phyloP scores from a whole-genome alignment of 768 basidiomycete genomes.

The Porpolomopsis calyptriformis region DNA sequence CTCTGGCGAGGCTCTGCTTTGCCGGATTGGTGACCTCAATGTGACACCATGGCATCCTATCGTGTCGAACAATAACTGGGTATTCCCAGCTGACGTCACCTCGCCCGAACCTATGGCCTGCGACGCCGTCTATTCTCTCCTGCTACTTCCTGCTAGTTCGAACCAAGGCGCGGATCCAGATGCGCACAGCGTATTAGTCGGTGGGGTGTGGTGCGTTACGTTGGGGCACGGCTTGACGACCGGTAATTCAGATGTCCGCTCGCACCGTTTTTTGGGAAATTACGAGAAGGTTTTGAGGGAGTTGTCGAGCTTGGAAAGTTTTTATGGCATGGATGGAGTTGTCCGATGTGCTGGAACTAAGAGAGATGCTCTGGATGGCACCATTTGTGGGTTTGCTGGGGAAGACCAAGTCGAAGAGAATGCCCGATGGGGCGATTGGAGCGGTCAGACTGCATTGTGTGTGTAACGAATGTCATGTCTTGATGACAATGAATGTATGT shows the following conservation, averaged over 20 bases:
- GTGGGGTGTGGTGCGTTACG: constrained; percentile 8
- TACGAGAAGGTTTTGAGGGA: constrained; percentile 2
- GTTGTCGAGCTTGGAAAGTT: constrained; percentile 3
- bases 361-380: constrained; percentile 1
- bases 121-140: constrained; percentile 6
- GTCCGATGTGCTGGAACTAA: constrained; percentile 4
- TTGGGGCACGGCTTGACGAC: constrained; percentile 8
- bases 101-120: neutral
- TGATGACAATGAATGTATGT: too few relatives aligned
- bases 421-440: too few relatives aligned
- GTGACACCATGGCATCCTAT: constrained; percentile 9
- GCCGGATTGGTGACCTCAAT: constrained; percentile 5
- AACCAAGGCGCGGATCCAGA: neutral
- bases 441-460: too few relatives aligned
- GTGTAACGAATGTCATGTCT: too few relatives aligned
- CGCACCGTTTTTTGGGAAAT: constrained; percentile 6
- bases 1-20: neutral
- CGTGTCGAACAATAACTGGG: constrained; percentile 2
- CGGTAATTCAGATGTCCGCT: constrained; percentile 2
- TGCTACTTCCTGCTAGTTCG: constrained; percentile 2
- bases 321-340: neutral
- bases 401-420: neutral
- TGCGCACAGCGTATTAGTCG: constrained; percentile 5
- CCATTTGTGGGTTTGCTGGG: constrained; percentile 6
- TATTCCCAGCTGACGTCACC: constrained; percentile 6